Evolutionary conservation across 352 stramenopile genomes (phyloP), one percentile per base, ranked within the genome.

Genomic region (Phytophthora quininea): DNA sequence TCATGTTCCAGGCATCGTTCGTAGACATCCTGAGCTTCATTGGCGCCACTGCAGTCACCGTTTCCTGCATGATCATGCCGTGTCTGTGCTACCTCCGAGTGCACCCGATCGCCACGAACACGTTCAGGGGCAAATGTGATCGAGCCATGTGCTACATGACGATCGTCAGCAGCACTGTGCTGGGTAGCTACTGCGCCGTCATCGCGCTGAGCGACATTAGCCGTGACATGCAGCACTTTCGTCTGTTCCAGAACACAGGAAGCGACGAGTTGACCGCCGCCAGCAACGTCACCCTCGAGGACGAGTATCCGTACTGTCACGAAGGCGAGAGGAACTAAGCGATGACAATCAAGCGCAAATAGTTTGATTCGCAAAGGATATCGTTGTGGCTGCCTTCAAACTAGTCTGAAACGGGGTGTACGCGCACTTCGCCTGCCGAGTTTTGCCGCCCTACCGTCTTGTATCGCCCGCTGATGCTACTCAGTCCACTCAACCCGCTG

Each of bases 1-100:
- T 88, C 24, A 84, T 90, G 71, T 72, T 92, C 33, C 82, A 91
- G 56, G 70, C 75, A n/a, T 92, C 80, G n/a, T 91, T 91, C 57
- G 71, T 62, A 14, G 80, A 91, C 45, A 86, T 91, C 51, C 58
- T 90, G 48, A 89, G 80, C 46, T 74, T 91, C 29, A 91, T 92
- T 40, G 82, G 80, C 3, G 72, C 82, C 10, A 92, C 82, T 11
- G 74, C 82, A 3, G 74, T 92, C 54, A 87, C 84, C 1, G 38
- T 88, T 6, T 90, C 80, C 47, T 92, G 82, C 53, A 89, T 91
- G 82, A 77, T 91, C 68, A 92, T 92, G 84, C 84, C 80, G 33
- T 91, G 84, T 47, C 58, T 91, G 33, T 91, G 84, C 70, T 91
- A 90, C 59, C 64, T 92, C n/a, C 79, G 83, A 14, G 69, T 90